Evolutionary conservation across 305 asterid species (phyloP).

Genomic region (Fraxinus albicans): DNA sequence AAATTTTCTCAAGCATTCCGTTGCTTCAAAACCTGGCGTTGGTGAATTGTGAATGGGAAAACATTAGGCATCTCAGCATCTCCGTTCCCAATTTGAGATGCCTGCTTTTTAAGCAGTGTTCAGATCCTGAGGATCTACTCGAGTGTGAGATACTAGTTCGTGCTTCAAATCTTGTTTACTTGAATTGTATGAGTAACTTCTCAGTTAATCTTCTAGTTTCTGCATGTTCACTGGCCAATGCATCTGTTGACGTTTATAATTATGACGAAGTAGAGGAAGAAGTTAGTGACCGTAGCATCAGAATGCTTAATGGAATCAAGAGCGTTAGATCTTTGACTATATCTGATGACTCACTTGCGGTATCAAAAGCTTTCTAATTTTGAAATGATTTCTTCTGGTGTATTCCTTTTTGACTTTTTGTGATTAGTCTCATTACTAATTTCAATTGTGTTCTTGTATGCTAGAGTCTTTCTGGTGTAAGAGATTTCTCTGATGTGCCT

Average conservation of each 20-base stretch:
- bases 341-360: neutral
- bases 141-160: neutral
- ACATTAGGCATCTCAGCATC: neutral
- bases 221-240: neutral
- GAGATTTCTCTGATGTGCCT: neutral
- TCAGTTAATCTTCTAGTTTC: neutral
- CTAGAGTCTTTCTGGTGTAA: neutral
- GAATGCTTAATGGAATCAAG: neutral
- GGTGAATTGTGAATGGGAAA: neutral
- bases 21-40: neutral
- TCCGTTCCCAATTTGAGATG: neutral
- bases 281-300: neutral
- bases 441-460: neutral
- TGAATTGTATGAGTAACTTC: neutral
- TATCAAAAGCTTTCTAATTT: neutral
- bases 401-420: neutral
- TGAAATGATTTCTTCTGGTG: neutral
- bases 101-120: neutral
- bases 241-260: neutral
- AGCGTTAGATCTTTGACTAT: neutral
- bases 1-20: neutral
- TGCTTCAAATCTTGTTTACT: neutral
- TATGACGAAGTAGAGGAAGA: neutral
- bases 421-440: conserved; percentile 1
- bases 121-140: neutral